Evolutionary conservation across 148 eudicot genomes (phyloP), one percentile per base, ranked within the genome.

Genomic region (Silene latifolia): DNA sequence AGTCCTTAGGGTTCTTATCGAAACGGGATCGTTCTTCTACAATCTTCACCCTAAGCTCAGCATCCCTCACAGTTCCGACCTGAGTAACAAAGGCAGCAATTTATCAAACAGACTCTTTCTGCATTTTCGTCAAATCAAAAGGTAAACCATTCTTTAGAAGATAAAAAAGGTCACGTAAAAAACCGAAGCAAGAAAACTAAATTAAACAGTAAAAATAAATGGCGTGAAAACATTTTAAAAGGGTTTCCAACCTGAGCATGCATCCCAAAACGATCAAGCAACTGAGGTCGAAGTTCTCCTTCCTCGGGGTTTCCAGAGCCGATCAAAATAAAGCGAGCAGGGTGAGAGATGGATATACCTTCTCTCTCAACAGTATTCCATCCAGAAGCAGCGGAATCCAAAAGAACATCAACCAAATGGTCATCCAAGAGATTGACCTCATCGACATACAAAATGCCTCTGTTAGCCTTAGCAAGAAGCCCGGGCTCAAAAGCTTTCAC

Each of bases 401-500:
- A 77, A 39, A 91, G 91, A 78, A 93, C 98, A 79, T 91, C 97
- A 19, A 93, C 98, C 61, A 93, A 80, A 79, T 93, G 98, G 27
- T 89, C 98, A 67, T 93, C 98, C 77, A 93, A 83, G 61, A 91
- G 88, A 76, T 91, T 91, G 47, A 93, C 98, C 81, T 93, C 98
- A 74, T 91, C 98, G 14, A 93, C 98, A 53, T 93, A 93, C 11
- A 91, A 78, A 71, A 91, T 91, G 8, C 97, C 98, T 71, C 97
- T 78, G 69, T 91, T 94, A 42, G 98, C 98, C 87, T 94, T 94
- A 35, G 98, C 98, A 29, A 91, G 89, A 79, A 94, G 97, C 23
- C 98, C 98, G 5, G 97, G 98, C 84, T 94, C 98, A 81, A 94
- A 94, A 0, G 98, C 98, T 83, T 94, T 94, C 63, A 94, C 86